phyloP scores from a whole-genome alignment of 768 basidiomycete genomes.

The Hygrocybe punicea region DNA sequence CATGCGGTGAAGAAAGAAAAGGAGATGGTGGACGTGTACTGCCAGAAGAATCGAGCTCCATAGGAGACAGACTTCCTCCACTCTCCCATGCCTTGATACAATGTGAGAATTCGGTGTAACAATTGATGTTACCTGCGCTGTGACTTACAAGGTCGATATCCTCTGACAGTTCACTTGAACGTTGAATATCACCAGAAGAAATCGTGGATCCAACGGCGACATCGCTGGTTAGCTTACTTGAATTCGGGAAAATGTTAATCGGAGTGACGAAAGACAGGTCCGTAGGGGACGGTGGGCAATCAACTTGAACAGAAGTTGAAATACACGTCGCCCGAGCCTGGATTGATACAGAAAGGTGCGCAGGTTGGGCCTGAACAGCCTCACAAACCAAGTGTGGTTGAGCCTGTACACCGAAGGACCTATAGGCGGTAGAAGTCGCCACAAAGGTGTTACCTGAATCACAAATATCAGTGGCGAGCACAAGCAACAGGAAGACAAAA shows the following conservation, averaged over 20 bases:
- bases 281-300: not conserved
- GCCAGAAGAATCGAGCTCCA: conserved; percentile 55
- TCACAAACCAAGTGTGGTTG: conserved; percentile 35
- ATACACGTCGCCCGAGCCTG: conserved; percentile 18
- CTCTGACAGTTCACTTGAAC: not conserved
- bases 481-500: conserved; percentile 4
- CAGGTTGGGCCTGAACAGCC: conserved; percentile 35
- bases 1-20: not conserved
- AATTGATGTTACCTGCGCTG: too few relatives aligned
- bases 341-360: conserved; percentile 16
- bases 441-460: conserved; percentile 8
- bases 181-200: not conserved
- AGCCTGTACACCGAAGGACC: conserved; percentile 48
- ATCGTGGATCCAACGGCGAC: not conserved
- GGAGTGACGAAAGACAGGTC: too few relatives aligned
- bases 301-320: conserved; percentile 13
- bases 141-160: too few relatives aligned
- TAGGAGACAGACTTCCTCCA: conserved; percentile 54
- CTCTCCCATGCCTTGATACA: conserved; percentile 20
- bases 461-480: not conserved
- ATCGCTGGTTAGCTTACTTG: too few relatives aligned
- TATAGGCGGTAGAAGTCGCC: conserved; percentile 21
- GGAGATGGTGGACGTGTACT: conserved; percentile 29
- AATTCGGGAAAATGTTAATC: too few relatives aligned
- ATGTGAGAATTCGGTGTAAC: not conserved